phyloP scores from a whole-genome alignment of 2,329 filamentous ascomycete species.

The Hysterium pulicare region DNA sequence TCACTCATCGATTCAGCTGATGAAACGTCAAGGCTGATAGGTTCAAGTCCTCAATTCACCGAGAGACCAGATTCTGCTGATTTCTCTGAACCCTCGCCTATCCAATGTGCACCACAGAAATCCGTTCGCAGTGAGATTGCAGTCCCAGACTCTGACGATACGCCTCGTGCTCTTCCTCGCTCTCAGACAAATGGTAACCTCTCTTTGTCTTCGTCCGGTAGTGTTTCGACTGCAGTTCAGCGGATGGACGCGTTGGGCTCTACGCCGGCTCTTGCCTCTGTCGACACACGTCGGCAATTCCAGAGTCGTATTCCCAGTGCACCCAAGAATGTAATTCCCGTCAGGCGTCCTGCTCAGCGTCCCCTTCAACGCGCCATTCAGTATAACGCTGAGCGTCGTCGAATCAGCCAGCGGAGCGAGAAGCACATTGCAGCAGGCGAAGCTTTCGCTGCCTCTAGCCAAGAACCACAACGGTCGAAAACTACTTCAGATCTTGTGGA shows the following conservation, averaged over 20 bases:
- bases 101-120: background rate
- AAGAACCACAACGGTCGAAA: slow-evolving; percentile 21
- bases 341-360: too few relatives aligned
- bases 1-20: too few relatives aligned
- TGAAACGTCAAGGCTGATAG: background rate
- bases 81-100: background rate
- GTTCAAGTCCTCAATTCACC: background rate
- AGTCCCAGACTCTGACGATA: slow-evolving; percentile 13
- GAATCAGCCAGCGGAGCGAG: slow-evolving; percentile 15
- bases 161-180: slow-evolving; percentile 19
- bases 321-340: too few relatives aligned
- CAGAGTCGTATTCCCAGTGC: slow-evolving; percentile 1
- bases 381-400: slow-evolving; percentile 10
- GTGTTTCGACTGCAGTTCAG: slow-evolving; percentile 9
- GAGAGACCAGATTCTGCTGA: background rate
- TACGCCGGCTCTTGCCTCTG: background rate
- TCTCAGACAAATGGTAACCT: slow-evolving; percentile 33
- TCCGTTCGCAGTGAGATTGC: background rate
- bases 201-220: slow-evolving; percentile 19
- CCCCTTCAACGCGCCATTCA: too few relatives aligned
- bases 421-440: slow-evolving; percentile 17
- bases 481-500: slow-evolving; percentile 30
- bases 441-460: slow-evolving; percentile 15
- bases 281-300: too few relatives aligned
- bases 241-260: slow-evolving; percentile 2